Base-by-base conservation (phyloP, 1,284 basidiomycete species). In the Pascua guehoae region DNA sequence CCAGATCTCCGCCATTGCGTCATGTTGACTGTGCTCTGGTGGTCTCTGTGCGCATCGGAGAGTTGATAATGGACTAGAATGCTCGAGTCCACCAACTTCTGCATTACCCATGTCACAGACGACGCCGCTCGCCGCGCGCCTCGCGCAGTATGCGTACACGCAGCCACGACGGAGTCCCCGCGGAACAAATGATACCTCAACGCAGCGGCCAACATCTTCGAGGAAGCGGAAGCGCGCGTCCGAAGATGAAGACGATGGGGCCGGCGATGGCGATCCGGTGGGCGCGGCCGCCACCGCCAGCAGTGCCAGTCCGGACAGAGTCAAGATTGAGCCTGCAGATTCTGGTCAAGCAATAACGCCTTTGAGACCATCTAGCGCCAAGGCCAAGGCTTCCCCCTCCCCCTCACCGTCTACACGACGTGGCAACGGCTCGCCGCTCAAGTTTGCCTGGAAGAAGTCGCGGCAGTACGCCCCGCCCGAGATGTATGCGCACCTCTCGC, bases 401-500 rank as follows among this genome's bases (percentile, higher is more conserved):
- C 24, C 24, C 24, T 32, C 24, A 3, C 24, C 24, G 4, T 32
- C 24, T 8, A 49, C 38, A 43, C 24, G 52, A 10, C 41, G 53
- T 4, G 42, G 17, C 3, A 47, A 55, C 32, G 47, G 53, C 37
- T 41, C 42, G 14, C 43, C 44, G 5, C 38, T 41, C 17, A 49
- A 49, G 38, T 49, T 55, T 12, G 49, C 45, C 12, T 56, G 54
- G 54, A 61, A 62, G 24, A 60, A 64, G 4, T 41, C 64, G 15
- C 42, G 68, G 2, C 37, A 51, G 1, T 70, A 66, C 45, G 68
- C 71, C 16, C 50, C 58, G 10, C 66, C 68, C 4, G 53, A 55
- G 1, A 45, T 44, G 12, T 72, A 73, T 52, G 62, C 66, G 2
- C 63, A 70, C 41, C 53, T 68, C 5, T 54, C 61, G 12, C 54